Base-by-base conservation (phyloP, 495 filamentous ascomycete species). In the Lophiotrema nucula region DNA sequence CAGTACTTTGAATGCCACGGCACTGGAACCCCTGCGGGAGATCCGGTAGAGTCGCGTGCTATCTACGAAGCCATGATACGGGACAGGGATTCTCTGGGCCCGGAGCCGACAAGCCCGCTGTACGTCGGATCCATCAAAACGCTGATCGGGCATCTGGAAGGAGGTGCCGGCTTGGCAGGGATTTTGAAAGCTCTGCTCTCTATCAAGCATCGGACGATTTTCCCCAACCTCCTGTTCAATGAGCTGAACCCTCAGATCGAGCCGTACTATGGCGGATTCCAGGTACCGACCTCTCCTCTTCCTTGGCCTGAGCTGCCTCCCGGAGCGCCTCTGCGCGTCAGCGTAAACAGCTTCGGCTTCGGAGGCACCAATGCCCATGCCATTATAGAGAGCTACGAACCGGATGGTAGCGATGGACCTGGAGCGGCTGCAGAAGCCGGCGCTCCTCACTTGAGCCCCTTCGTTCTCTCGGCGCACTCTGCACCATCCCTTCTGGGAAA, bases 1-100 rank as follows among this genome's bases (percentile, higher is more conserved):
- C 69, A 33, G 74, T 54, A 25, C 26, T 41, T 60, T 31, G 59
- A 63, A 31, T 33, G 21, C 5, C 59, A 63, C 27, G 59, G 59
- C 3, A 63, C 59, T 8, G 59, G 59, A n/a, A 63, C 59, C 3
- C 44, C 21, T n/a, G 55, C 60, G 3, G 76, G 76, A 0, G 75
- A 79, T 52, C 67, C 72, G 0, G 54, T 72, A 8, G 77, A 82
- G 53, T 46, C 47, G 38, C 39, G 58, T 26, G 63, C 63, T 8
- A 57, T 69, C 25, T n/a, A 35, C 16, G 57, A 56, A 23, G 64
- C 67, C 23, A 69, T 70, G 33, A 8, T 35, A 8, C n/a, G n/a
- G n/a, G 8, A 8, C 8, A 35, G 31, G 8, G 8, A 35, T n/a
- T 8, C 8, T 35, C 8, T 8, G 8, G n/a, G 8, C 31, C 31